phyloP scores from a whole-genome alignment of 768 basidiomycete genomes.

The Lactarius akahatsu region DNA sequence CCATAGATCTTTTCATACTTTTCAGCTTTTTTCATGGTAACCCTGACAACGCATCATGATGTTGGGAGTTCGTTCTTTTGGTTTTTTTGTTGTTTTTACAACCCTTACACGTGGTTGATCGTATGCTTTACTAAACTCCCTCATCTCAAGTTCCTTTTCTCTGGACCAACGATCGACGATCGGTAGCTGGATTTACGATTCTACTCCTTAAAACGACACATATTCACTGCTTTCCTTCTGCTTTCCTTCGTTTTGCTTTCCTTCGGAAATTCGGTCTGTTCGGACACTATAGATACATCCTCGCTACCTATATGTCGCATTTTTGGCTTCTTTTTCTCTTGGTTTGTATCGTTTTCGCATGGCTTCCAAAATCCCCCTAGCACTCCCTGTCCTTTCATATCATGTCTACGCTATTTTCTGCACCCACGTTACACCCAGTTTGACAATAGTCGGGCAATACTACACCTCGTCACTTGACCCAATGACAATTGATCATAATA shows the following conservation, averaged over 20 bases:
- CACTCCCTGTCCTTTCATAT: no score
- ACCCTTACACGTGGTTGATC: neutral
- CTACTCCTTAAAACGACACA: neutral
- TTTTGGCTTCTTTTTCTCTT: neutral
- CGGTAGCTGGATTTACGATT: no score
- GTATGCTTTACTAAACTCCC: neutral
- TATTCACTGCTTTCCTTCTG: neutral
- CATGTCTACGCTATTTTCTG: no score
- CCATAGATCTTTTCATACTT: neutral
- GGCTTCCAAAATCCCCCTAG: neutral
- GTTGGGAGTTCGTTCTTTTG: neutral
- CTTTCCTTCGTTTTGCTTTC: neutral
- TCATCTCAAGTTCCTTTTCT: neutral
- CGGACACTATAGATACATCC: neutral
- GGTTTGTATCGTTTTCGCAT: neutral
- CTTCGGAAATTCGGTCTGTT: neutral
- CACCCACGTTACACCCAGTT: neutral
- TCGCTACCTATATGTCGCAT: neutral
- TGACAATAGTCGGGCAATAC: neutral
- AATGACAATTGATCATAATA: no score
- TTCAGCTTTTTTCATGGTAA: conserved; percentile 23
- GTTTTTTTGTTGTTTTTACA: neutral
- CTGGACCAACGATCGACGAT: neutral
- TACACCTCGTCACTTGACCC: neutral
- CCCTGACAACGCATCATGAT: neutral